phyloP scores from a whole-genome alignment of 1,284 basidiomycete genomes.

The Rhodotorula sp. region DNA sequence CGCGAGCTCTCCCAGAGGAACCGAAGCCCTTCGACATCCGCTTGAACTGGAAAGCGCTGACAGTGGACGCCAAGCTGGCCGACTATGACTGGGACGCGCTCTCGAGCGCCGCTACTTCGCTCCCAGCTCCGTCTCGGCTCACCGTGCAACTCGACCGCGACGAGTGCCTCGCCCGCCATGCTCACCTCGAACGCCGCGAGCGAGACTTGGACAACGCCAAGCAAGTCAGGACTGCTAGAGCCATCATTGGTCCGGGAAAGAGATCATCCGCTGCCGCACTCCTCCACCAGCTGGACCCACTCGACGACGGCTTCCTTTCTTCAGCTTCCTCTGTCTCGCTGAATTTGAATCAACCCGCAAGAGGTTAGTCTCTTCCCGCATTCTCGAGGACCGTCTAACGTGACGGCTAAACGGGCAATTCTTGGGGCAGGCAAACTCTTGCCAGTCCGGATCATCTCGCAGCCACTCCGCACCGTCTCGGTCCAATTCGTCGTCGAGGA shows the following conservation, averaged over 20 bases:
- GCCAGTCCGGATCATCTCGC: constrained; percentile 7
- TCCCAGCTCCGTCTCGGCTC: constrained; percentile 5
- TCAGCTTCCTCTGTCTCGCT: neutral
- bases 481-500: constrained; percentile 35
- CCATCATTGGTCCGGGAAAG: constrained; percentile 19
- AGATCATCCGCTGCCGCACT: neutral
- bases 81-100: constrained; percentile 16
- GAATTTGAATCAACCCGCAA: constrained; percentile 14
- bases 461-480: constrained; percentile 12
- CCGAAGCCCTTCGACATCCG: too few relatives aligned
- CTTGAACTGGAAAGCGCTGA: neutral
- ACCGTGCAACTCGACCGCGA: constrained; percentile 9
- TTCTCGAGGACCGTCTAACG: neutral
- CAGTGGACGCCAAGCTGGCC: neutral
- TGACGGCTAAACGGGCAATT: too few relatives aligned
- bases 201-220: constrained; percentile 4
- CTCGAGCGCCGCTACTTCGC: neutral
- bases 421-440: constrained; percentile 21
- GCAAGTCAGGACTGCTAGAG: constrained; percentile 7
- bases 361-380: constrained; percentile 2
- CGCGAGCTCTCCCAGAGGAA: too few relatives aligned
- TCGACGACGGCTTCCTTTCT: neutral
- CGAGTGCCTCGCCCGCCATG: constrained; percentile 14
- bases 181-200: neutral
- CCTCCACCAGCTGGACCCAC: neutral